Evolutionary conservation across 1,139 yeast species (phyloP), one percentile per base, ranked within the genome.

Genomic region (Scheffersomyces titani): DNA sequence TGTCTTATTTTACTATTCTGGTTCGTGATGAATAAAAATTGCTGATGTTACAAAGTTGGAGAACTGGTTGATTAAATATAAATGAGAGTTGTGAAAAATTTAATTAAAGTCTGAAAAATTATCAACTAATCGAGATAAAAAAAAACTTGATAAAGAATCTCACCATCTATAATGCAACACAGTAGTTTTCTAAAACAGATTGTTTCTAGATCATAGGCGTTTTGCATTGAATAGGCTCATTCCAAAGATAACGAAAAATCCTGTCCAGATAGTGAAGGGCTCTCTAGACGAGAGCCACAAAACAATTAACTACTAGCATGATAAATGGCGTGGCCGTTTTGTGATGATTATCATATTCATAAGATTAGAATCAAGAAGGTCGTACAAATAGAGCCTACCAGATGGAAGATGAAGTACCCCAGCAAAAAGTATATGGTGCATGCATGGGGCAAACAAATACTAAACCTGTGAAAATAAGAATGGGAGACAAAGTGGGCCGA

Each of bases 11-110:
- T 30, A 16, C 40, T 30, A 30, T 30, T 30, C 40, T 30, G 40
- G 16, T 30, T 48, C 52, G 52, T 20, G 53, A 51, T 54, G 20
- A 46, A 46, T 46, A 20, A 46, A 45, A 46, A 19, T 13, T 46
- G 16, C 5, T 46, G 16, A 9, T 9, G 40, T 30, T 30, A 11
- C 40, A 11, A 30, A 30, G 40, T 9, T 11, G 40, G 40, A 30
- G 40, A 30, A 30, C 16, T 30, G 40, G 40, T 11, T 30, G 40
- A 16, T 30, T 30, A 30, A 30, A 30, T 30, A 30, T 30, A 30
- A 30, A 11, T 7, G 16, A 30, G 40, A 11, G 16, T 30, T 30
- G 40, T 30, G 40, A 30, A 30, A 30, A 30, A 30, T 30, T n/a
- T 30, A 30, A 30, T 30, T 30, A 16, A 30, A 30, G 40, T 30